Evolutionary conservation across 202 grass and related monocot genomes (phyloP).

Genomic region (Setaria viridis): DNA sequence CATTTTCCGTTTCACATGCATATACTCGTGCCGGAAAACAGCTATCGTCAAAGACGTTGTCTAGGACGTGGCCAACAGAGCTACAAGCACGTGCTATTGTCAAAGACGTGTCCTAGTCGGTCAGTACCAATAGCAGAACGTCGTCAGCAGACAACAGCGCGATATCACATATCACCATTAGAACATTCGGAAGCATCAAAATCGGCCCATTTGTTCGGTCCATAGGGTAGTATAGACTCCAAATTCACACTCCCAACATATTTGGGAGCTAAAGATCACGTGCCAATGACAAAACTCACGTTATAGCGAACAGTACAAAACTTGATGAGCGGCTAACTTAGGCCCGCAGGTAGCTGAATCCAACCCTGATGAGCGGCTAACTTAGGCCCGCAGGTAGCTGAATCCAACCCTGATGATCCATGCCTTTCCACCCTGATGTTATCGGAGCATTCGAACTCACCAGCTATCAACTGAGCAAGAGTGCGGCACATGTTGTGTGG

Average conservation of each 20-base stretch:
- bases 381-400: not conserved
- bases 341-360: too few species aligned
- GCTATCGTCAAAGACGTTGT: not conserved
- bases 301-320: not conserved
- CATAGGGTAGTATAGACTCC: not conserved
- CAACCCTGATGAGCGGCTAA: too few species aligned
- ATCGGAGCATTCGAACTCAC: not conserved
- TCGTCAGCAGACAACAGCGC: not conserved
- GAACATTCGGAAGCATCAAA: slow-evolving; percentile 21
- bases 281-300: not conserved
- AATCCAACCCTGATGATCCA: not conserved
- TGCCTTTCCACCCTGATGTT: not conserved
- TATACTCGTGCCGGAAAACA: not conserved
- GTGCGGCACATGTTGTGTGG: not conserved
- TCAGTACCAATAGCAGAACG: not conserved
- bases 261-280: not conserved
- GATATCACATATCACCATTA: not conserved
- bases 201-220: not conserved
- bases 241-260: not conserved
- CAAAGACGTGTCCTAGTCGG: not conserved
- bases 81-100: not conserved
- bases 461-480: slow-evolving; percentile 13
- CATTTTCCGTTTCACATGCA: not conserved
- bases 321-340: not conserved
- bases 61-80: not conserved